A percentile compares a stretch with the other conserved stretches of the same genome.
Conservation (phyloP, 2,329 filamentous ascomycete genomes). For the Rugonectria rugulosa region DNA sequence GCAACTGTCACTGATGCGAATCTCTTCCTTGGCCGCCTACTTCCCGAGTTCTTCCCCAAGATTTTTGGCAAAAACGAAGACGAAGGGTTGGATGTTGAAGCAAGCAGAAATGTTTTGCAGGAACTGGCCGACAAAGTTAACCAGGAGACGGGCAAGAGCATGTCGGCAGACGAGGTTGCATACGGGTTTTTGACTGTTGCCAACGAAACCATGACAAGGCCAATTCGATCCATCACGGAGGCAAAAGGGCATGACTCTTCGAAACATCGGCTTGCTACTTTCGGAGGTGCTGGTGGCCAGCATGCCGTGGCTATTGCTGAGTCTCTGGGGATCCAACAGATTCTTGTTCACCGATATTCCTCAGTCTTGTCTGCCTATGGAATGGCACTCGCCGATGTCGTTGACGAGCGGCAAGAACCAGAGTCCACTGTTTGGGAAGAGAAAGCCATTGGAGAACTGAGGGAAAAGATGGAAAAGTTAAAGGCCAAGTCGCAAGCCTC, state of each 20-base stretch:
- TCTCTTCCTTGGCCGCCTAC: constrained; percentile 79
- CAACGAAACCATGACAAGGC: constrained; percentile 90
- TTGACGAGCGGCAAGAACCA: constrained; percentile 88
- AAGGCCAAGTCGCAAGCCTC: constrained; percentile 76
- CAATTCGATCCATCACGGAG: constrained; percentile 89
- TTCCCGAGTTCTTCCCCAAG: constrained; percentile 93
- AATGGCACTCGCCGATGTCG: constrained; percentile 92
- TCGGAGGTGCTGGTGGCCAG: constrained; percentile 90
- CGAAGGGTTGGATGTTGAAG: constrained; percentile 77
- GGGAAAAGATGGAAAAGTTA: constrained; percentile 78
- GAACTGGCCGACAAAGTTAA: constrained; percentile 83
- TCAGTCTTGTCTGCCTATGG: constrained; percentile 91
- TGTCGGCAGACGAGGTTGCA: constrained; percentile 85
- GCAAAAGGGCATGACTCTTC: constrained; percentile 92
- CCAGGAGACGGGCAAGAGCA: constrained; percentile 71
- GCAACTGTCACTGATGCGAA: constrained; percentile 95
- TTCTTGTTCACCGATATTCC: constrained; percentile 86
- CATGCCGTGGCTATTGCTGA: constrained; percentile 92
- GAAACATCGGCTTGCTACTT: constrained; percentile 88
- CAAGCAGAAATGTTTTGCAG: constrained; percentile 77
- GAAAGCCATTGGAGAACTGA: constrained; percentile 67
- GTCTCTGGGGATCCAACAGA: constrained; percentile 83
- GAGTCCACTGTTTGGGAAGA: constrained; percentile 69
- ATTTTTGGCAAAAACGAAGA: constrained; percentile 94
- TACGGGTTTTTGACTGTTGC: constrained; percentile 90